Evolutionary conservation across 2,329 filamentous ascomycete species (phyloP).

Genomic region (Ophiocordyceps camponoti-leonardi): DNA sequence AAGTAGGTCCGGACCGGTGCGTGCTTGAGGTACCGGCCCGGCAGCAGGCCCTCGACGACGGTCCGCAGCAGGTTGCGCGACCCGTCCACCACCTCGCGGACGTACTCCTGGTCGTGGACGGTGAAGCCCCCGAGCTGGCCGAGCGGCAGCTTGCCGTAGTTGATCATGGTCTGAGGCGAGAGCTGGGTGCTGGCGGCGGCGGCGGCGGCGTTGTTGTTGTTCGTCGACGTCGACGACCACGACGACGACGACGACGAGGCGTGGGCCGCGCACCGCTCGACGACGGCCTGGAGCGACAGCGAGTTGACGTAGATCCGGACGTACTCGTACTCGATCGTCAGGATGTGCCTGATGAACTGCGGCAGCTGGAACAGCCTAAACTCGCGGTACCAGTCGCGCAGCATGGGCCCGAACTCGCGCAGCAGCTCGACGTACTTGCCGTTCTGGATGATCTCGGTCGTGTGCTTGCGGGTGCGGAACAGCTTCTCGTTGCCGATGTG

Average conservation of each 20-base stretch:
- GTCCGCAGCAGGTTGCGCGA: slow-evolving; percentile 60
- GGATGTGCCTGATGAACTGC: slow-evolving; percentile 52
- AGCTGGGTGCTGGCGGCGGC: slow-evolving; percentile 16
- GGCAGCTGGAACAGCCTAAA: slow-evolving; percentile 64
- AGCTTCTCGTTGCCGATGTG: slow-evolving; percentile 76
- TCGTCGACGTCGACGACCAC: too few relatives aligned
- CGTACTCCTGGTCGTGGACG: slow-evolving; percentile 52
- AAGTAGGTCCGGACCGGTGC: slow-evolving; percentile 75
- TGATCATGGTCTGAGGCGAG: slow-evolving; percentile 47
- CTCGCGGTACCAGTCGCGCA: slow-evolving; percentile 63
- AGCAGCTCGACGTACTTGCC: slow-evolving; percentile 71
- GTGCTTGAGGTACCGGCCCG: slow-evolving; percentile 62
- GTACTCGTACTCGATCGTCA: slow-evolving; percentile 92
- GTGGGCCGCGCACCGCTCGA: slow-evolving; percentile 77
- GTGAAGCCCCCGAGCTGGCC: slow-evolving; percentile 48
- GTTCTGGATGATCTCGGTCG: slow-evolving; percentile 73
- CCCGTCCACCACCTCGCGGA: slow-evolving; percentile 61
- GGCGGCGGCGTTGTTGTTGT: too few relatives aligned
- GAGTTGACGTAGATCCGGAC: slow-evolving; percentile 91
- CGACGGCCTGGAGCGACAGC: slow-evolving; percentile 80
- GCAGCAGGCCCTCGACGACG: slow-evolving; percentile 60
- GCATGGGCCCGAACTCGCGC: slow-evolving; percentile 61
- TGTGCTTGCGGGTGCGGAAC: slow-evolving; percentile 75
- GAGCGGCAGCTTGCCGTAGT: slow-evolving; percentile 45
- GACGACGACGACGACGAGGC: slow-evolving; percentile 8